A percentile compares a stretch with the other conserved stretches of the same genome.
These are phyloP conservation scores for Solanum lycopersicoides DNA, from an alignment of 257 asterid genomes.

Conservation along the genomic window DNA sequence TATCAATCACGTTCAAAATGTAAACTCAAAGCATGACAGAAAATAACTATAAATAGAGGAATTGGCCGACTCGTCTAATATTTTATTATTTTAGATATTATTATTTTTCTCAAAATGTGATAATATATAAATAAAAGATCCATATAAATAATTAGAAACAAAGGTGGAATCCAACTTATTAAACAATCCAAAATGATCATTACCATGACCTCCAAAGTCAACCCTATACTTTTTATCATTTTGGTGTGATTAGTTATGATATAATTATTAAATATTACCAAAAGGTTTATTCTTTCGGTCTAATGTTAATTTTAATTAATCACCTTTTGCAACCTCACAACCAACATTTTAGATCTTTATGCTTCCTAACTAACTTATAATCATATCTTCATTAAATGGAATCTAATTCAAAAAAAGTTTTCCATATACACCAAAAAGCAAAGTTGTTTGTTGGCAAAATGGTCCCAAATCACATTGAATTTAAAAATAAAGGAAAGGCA, in stretches of 20 bases:
- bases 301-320: background rate
- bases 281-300: background rate
- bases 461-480: background rate
- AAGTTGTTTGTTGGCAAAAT: background rate
- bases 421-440: background rate
- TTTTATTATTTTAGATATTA: background rate
- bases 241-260: background rate
- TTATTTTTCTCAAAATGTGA: background rate
- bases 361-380: background rate
- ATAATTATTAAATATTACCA: background rate
- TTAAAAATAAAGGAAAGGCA: background rate
- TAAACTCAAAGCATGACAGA: too few species aligned
- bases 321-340: slow-evolving; percentile 2
- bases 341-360: background rate
- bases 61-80: background rate
- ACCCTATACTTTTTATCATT: background rate
- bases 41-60: background rate
- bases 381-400: background rate
- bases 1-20: accelerated
- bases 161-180: background rate
- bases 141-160: background rate
- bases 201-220: background rate
- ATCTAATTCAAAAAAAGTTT: background rate
- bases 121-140: background rate
- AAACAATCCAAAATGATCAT: background rate